Conservation (phyloP, 2,329 filamentous ascomycete genomes). For the Paecilomyces sp. region DNA sequence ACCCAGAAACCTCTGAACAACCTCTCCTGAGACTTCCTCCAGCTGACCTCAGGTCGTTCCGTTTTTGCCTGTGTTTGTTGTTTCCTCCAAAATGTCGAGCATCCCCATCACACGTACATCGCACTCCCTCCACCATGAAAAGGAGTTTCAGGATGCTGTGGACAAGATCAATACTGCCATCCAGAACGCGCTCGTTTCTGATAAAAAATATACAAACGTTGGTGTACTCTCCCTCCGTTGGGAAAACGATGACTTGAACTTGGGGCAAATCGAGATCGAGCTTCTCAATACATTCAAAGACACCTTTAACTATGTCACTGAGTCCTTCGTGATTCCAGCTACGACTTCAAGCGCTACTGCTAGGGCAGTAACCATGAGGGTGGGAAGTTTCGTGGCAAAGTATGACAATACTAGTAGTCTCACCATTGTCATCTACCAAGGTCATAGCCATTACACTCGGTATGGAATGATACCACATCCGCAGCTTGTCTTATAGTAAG, state of each 20-base stretch:
- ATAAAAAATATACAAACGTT: constrained; percentile 2
- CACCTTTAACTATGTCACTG: not conserved
- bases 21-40: too few species aligned
- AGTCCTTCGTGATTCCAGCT: constrained; percentile 1
- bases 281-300: not conserved
- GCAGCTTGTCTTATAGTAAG: not conserved
- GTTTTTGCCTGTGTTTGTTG: too few species aligned
- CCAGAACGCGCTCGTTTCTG: not conserved
- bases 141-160: constrained; percentile 1
- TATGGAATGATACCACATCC: not conserved
- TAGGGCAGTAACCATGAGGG: not conserved
- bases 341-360: not conserved
- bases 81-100: not conserved
- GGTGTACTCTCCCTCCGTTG: constrained; percentile 2
- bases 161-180: constrained; percentile 1
- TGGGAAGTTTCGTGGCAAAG: not conserved
- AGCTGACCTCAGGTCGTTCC: too few species aligned
- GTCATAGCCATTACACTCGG: not conserved
- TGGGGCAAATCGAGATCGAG: not conserved
- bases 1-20: too few species aligned
- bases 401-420: not conserved
- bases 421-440: constrained; percentile 5
- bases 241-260: constrained; percentile 5
- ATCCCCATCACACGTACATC: not conserved
- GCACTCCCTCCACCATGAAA: constrained; percentile 1